phyloP scores from a whole-genome alignment of 176 grass and related monocot genomes.

The Phyllostachys edulis region DNA sequence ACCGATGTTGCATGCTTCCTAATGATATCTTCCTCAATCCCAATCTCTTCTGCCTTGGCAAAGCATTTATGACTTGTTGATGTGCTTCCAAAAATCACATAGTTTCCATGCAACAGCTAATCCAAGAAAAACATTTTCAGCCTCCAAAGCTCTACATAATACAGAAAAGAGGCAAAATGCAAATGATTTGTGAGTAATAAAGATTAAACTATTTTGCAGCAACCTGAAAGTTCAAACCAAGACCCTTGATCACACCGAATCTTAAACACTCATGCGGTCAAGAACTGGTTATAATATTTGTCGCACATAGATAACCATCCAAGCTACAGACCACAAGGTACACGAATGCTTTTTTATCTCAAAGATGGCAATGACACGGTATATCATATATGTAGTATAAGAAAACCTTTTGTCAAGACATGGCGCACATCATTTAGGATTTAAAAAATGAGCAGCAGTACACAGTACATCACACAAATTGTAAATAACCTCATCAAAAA shows the following conservation, averaged over 20 bases:
- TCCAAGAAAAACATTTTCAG: conserved; percentile 90
- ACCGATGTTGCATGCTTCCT: conserved; percentile 80
- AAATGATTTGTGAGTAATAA: conserved; percentile 3
- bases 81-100: conserved; percentile 85
- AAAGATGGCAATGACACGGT: too few species aligned
- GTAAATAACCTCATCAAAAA: too few species aligned
- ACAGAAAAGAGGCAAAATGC: conserved; percentile 9
- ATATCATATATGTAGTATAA: too few species aligned
- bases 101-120: conserved; percentile 80
- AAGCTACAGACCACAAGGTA: conserved; percentile 26
- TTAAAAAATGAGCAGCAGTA: too few species aligned
- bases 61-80: conserved; percentile 89
- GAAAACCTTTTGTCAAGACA: too few species aligned
- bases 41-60: conserved; percentile 72
- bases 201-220: not conserved
- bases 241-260: conserved; percentile 2
- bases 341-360: not conserved
- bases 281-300: conserved; percentile 7
- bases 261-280: not conserved
- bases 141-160: conserved; percentile 60
- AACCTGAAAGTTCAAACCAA: conserved; percentile 14
- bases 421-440: too few species aligned
- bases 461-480: too few species aligned
- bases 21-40: conserved; percentile 84
- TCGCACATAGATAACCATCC: not conserved